Evolutionary conservation across 306 rosid genomes (phyloP).

Genomic region (Fagus crenata): DNA sequence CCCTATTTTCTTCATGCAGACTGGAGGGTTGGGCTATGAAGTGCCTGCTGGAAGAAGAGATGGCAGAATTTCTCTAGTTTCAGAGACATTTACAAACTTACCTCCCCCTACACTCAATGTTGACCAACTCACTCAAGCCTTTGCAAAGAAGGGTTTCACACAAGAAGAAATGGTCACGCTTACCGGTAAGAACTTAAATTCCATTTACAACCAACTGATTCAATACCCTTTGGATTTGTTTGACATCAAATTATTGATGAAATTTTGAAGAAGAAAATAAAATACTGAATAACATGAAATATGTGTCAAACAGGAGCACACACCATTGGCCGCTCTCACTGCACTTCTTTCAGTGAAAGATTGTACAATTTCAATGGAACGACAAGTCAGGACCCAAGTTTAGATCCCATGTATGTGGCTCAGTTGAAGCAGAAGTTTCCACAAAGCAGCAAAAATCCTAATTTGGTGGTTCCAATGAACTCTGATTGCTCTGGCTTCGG

Average conservation of each 20-base stretch:
- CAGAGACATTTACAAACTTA: constrained; percentile 53
- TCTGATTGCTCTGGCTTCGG: constrained; percentile 46
- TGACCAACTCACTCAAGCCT: constrained; percentile 57
- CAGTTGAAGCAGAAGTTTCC: constrained; percentile 60
- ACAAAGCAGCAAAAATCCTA: constrained; percentile 45
- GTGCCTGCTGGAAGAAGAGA: constrained; percentile 91
- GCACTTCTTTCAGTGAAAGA: constrained; percentile 54
- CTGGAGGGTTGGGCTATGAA: constrained; percentile 56
- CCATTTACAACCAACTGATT: background rate
- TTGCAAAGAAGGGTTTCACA: constrained; percentile 63
- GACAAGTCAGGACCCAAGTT: constrained; percentile 57
- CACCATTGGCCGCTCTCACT: constrained; percentile 71
- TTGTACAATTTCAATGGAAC: constrained; percentile 63
- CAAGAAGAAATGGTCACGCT: constrained; percentile 80
- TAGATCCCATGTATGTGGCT: constrained; percentile 48
- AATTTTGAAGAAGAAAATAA: background rate
- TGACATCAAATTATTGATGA: background rate
- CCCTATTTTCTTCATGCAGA: constrained; percentile 40
- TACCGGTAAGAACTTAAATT: constrained; percentile 45
- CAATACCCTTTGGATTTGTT: background rate
- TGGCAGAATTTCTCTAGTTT: constrained; percentile 58
- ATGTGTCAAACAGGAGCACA: constrained; percentile 56
- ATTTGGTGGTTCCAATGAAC: constrained; percentile 61
- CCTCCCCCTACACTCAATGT: constrained; percentile 59
- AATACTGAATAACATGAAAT: background rate